Percentiles rank a stretch among this genome's conserved stretches.
phyloP scores from a whole-genome alignment of 805 yeast species.

The Millerago galiae region DNA sequence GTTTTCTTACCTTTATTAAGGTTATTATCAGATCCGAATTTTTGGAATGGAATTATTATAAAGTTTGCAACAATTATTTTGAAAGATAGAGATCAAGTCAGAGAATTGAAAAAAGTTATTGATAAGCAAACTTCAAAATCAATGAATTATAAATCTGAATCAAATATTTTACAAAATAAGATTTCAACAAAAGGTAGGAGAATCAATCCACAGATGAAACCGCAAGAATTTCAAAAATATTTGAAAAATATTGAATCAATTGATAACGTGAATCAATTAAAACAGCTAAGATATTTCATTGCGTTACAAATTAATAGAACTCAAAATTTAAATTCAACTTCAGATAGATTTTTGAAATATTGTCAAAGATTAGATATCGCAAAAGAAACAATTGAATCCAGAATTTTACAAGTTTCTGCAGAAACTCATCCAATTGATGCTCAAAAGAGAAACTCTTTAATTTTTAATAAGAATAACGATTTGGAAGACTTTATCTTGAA shows the following conservation, averaged over 20 bases:
- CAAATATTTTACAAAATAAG: constrained; percentile 2
- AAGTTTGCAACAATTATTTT: constrained; percentile 55
- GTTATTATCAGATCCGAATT: constrained; percentile 66
- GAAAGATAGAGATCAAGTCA: constrained; percentile 69
- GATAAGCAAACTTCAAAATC: constrained; percentile 42
- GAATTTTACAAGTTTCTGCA: constrained; percentile 24
- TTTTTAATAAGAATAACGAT: constrained; percentile 10
- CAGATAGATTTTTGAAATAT: constrained; percentile 23
- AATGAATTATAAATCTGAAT: not conserved
- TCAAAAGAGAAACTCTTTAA: constrained; percentile 5
- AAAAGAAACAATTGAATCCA: constrained; percentile 24
- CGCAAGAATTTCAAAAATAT: constrained; percentile 35
- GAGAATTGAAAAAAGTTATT: constrained; percentile 61
- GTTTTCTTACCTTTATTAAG: constrained; percentile 45
- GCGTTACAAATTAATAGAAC: constrained; percentile 42
- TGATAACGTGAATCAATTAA: constrained; percentile 35
- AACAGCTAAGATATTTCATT: constrained; percentile 41
- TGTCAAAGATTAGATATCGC: constrained; percentile 27
- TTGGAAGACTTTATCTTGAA: constrained; percentile 20
- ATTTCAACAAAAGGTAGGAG: constrained; percentile 17
- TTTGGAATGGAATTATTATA: constrained; percentile 62
- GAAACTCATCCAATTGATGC: not conserved
- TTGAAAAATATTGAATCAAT: constrained; percentile 28
- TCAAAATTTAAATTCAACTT: constrained; percentile 24
- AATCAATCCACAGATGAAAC: constrained; percentile 34